Conservation (phyloP, 441 rosid species). For the Sinapis alba region DNA sequence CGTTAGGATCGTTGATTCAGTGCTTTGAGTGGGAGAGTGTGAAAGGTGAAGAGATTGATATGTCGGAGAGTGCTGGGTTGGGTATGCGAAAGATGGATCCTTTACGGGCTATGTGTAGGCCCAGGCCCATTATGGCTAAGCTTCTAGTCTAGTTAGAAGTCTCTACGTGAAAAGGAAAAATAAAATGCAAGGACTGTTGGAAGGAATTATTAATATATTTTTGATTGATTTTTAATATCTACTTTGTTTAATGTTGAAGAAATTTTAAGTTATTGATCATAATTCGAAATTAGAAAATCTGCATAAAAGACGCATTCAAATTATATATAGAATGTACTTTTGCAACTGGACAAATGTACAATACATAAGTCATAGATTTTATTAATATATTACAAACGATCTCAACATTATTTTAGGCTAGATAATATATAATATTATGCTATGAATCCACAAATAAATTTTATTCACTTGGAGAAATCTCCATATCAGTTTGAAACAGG, state of each 20-base stretch:
- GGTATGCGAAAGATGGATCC: slow-evolving; percentile 35
- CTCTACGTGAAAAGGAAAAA: not conserved
- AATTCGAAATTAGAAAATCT: not conserved
- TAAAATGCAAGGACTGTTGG: not conserved
- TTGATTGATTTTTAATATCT: not conserved
- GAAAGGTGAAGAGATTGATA: slow-evolving; percentile 27
- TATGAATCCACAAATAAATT: not conserved
- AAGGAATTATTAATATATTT: not conserved
- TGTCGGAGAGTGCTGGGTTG: slow-evolving; percentile 33
- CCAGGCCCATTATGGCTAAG: slow-evolving; percentile 28
- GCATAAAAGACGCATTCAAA: not conserved
- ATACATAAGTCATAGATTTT: not conserved
- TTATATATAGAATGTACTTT: not conserved
- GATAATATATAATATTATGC: not conserved
- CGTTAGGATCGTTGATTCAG: slow-evolving; percentile 35
- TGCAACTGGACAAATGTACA: not conserved
- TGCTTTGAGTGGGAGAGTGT: slow-evolving; percentile 36
- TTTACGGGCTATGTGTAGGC: slow-evolving; percentile 29
- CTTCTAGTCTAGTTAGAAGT: slow-evolving; percentile 1
- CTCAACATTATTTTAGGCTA: not conserved
- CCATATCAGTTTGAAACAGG: not conserved
- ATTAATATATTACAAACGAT: not conserved
- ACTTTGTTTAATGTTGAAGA: not conserved
- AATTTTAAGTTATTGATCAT: not conserved
- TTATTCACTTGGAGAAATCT: not conserved